A percentile compares a stretch with the other conserved stretches of the same genome.
phyloP scores from a whole-genome alignment of 768 basidiomycete species.

The Tulasnella sp. region DNA sequence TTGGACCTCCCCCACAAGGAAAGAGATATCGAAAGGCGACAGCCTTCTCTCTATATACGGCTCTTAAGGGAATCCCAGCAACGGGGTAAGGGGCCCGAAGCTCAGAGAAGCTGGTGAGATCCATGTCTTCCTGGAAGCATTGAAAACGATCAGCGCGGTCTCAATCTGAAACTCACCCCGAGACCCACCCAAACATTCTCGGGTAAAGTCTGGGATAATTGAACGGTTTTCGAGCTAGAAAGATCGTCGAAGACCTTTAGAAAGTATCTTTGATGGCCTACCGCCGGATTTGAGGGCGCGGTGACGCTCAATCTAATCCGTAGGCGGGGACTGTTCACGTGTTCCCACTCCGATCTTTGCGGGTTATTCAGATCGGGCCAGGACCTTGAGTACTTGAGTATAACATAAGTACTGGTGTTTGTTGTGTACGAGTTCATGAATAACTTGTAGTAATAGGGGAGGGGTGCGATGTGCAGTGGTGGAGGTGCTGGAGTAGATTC shows the following conservation, averaged over 20 bases:
- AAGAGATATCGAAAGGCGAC: constrained; percentile 74
- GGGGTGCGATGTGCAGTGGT: neutral
- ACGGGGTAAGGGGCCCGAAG: constrained; percentile 38
- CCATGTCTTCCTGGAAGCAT: constrained; percentile 63
- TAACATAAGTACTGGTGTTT: neutral
- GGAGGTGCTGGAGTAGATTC: neutral
- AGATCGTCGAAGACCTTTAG: neutral
- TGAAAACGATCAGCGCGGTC: neutral
- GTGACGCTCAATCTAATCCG: neutral
- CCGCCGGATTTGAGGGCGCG: neutral
- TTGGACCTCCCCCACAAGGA: constrained; percentile 10
- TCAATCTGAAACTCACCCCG: neutral
- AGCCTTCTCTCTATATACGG: constrained; percentile 66
- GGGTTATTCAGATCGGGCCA: neutral
- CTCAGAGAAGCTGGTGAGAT: constrained; percentile 63
- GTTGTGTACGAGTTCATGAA: neutral
- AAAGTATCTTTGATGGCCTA: neutral
- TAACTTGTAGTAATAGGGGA: neutral
- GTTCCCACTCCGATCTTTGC: constrained; percentile 3
- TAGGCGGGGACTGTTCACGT: neutral
- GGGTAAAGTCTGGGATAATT: neutral
- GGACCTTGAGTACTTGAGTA: neutral
- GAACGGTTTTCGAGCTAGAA: neutral
- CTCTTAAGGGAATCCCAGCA: constrained; percentile 70
- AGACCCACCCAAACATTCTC: constrained; percentile 2